phyloP scores from a whole-genome alignment of 345 rosid species.

The Citrus inodora region DNA sequence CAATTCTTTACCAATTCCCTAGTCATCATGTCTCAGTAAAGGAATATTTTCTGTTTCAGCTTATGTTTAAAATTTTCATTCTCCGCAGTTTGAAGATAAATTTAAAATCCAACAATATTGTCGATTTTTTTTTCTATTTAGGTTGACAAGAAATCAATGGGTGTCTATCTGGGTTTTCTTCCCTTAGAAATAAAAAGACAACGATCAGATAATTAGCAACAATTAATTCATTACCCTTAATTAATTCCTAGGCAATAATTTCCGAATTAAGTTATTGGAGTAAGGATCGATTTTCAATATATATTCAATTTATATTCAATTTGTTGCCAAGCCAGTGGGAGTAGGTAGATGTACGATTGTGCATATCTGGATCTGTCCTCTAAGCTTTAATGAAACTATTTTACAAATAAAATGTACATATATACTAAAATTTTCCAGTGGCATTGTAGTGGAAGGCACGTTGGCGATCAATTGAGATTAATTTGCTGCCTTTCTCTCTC shows the following conservation, averaged over 20 bases:
- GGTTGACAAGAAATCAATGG: not conserved
- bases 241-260: not conserved
- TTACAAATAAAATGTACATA: not conserved
- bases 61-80: not conserved
- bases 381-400: not conserved
- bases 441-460: constrained; percentile 12
- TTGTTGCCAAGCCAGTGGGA: not conserved
- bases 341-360: not conserved
- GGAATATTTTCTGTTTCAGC: not conserved
- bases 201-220: not conserved
- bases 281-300: not conserved
- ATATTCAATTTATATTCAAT: too few relatives aligned
- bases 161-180: not conserved
- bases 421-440: not conserved
- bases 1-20: not conserved
- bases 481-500: not conserved
- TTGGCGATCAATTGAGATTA: not conserved
- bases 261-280: not conserved
- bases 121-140: not conserved
- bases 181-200: not conserved
- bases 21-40: not conserved
- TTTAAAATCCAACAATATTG: not conserved
- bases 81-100: not conserved
- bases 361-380: not conserved
- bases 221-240: not conserved